Percentiles rank a stretch among this genome's conserved stretches.
Conservation (phyloP, 129 eudicot genomes). For the Logfia minima region DNA sequence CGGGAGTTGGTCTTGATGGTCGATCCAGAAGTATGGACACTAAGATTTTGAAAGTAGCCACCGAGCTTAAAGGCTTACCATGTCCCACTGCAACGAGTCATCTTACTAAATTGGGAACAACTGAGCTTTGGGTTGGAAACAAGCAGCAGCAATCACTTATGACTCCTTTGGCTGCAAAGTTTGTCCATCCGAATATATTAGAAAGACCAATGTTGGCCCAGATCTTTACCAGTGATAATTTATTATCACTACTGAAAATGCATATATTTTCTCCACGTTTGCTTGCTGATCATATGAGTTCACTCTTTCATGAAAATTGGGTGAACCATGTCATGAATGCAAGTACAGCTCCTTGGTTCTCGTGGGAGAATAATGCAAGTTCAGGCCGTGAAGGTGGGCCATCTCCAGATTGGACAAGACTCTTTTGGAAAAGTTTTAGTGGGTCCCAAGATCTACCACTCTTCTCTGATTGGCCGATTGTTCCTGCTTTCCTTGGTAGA, state of each 20-base stretch:
- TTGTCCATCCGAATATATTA: conserved; percentile 69
- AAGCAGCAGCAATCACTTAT: conserved; percentile 75
- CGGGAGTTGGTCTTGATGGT: conserved; percentile 40
- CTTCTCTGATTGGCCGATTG: conserved; percentile 96
- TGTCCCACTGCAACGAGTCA: conserved; percentile 78
- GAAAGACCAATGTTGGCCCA: conserved; percentile 71
- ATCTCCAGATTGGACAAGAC: conserved; percentile 80
- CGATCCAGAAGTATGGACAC: conserved; percentile 40
- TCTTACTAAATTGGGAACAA: conserved; percentile 57
- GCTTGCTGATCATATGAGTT: conserved; percentile 72
- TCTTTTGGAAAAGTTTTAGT: conserved; percentile 78
- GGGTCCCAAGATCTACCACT: conserved; percentile 71
- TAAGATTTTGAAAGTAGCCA: conserved; percentile 46
- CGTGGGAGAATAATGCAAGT: conserved; percentile 78
- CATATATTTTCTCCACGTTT: conserved; percentile 67
- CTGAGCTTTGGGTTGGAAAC: conserved; percentile 89
- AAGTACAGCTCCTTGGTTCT: conserved; percentile 85
- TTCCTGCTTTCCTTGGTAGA: conserved; percentile 97
- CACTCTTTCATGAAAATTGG: conserved; percentile 80
- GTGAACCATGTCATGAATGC: conserved; percentile 77
- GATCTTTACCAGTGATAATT: conserved; percentile 47
- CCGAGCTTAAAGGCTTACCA: conserved; percentile 85
- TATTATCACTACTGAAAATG: conserved; percentile 63
- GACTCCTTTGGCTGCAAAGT: conserved; percentile 66
- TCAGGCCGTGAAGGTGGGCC: conserved; percentile 74